Evolutionary conservation across 257 asterid genomes (phyloP), one percentile per base, ranked within the genome.

Genomic region (Primulina eburnea): DNA sequence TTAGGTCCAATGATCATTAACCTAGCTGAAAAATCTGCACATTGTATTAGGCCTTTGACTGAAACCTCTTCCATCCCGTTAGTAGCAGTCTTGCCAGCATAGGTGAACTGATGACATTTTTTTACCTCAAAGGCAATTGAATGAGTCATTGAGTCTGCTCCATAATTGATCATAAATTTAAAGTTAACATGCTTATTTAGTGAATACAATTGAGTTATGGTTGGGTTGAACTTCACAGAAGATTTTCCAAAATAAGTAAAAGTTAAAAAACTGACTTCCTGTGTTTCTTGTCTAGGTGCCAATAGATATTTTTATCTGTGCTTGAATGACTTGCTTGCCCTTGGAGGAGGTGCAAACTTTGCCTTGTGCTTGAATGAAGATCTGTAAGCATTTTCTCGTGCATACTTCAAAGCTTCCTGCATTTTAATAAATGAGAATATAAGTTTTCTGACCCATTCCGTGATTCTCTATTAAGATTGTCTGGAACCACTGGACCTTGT

Each of bases 291-390:
- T 67, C 62, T 73, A 94, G 99, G 99, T 76, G 92, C 87, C 67
- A 94, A 94, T 75, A 81, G 99, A 81, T 94, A 89, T 71, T 94
- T 86, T 71, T 88, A 78, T 74, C 70, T 93, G 91, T 94, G 97
- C 80, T 79, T 86, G 85, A 89, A 89, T 74, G 95, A 94, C 69
- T 75, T 85, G 81, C 82, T 94, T 75, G 99, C 99, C 40, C 82
- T 94, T 62, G 99, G 99, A 71, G 99, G 99, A 34, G 99, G 99
- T 69, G 88, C 84, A 64, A 77, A 76, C 77, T 94, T 89, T 70
- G 99, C 97, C 37, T 75, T 94, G 76, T 64, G 87, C 86, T 80
- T 94, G 86, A 88, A 85, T 50, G 92, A 82, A 77, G 99, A 94
- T 79, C 79, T 94, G 99, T 94, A 77, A 88, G 96, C 70, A 28